Conservation (phyloP, 345 rosid species). For the Heritiera littoralis region DNA sequence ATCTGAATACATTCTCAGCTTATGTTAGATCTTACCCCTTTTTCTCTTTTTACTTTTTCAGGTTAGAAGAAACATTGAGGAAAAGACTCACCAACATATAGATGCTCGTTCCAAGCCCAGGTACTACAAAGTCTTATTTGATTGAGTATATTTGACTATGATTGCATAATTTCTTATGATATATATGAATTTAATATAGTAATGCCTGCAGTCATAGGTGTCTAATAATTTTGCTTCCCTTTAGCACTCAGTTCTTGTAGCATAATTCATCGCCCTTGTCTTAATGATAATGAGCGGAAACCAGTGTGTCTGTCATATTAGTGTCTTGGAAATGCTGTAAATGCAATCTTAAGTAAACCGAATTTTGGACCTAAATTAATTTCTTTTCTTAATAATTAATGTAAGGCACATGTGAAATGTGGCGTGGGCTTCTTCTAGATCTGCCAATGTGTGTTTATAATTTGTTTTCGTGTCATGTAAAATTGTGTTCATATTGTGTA, state of each 20-base stretch:
- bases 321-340: neutral
- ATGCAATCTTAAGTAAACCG: neutral
- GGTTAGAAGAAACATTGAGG: constrained; percentile 61
- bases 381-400: neutral
- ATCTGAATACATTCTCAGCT: neutral
- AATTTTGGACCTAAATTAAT: neutral
- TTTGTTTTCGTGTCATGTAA: too few species aligned
- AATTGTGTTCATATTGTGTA: too few species aligned
- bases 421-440: neutral
- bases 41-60: constrained; percentile 28
- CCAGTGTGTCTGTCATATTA: neutral
- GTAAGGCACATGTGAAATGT: neutral
- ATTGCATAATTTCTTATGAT: neutral
- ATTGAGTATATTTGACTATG: neutral
- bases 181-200: constrained; percentile 7
- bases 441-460: too few species aligned
- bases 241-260: neutral
- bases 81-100: constrained; percentile 46
- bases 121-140: constrained; percentile 35
- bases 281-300: neutral
- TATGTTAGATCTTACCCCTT: neutral
- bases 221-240: neutral
- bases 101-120: constrained; percentile 94
- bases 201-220: neutral
- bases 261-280: neutral